Base-by-base conservation (phyloP, 1,139 yeast species). In the Yamadazyma diospyri region DNA sequence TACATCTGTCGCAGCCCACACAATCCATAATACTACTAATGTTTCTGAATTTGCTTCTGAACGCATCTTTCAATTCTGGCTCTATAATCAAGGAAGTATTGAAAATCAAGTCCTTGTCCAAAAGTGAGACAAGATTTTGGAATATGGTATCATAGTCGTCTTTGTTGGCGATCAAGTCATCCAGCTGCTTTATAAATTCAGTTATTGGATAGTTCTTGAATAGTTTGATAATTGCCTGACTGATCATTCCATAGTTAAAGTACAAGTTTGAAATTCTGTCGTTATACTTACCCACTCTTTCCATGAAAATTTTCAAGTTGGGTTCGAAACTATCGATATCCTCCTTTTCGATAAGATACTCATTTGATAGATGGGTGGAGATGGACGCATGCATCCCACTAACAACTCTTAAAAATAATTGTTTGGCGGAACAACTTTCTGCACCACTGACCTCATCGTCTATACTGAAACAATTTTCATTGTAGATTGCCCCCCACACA, bases 301-400 rank as follows among this genome's bases (percentile, higher is more conserved):
- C 77, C 85, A 87, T 83, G 60, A 89, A 94, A 29, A 86, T 72
- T 30, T 77, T 77, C 40, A 86, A 66, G 53, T 88, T 81, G 12
- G 97, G 96, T 28, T 77, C 84, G 77, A 95, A 89, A 35, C 76
- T 75, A 23, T 86, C 89, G 2, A 87, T 74, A 35, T 76, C 76
- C 23, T 87, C 92, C 1, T 86, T 75, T 23, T 72, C 73, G 26
- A 84, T 72, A 53, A 73, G 51, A 86, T 70, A 87, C 50, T 92
- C 97, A 51, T 84, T 85, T 17, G 95, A 79, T 40, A 94, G 68
- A 59, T 94, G 99, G 2, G 95, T 88, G 7, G 95, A 94, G 42
- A 94, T 88, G 4, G 96, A 86, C 2, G 97, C 88, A 56, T 94
- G 99, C 83, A 94, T 76, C 2, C 99, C 99, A 29, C 94, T 81